phyloP scores from a whole-genome alignment of 257 asterid genomes.

The Misopates orontium region DNA sequence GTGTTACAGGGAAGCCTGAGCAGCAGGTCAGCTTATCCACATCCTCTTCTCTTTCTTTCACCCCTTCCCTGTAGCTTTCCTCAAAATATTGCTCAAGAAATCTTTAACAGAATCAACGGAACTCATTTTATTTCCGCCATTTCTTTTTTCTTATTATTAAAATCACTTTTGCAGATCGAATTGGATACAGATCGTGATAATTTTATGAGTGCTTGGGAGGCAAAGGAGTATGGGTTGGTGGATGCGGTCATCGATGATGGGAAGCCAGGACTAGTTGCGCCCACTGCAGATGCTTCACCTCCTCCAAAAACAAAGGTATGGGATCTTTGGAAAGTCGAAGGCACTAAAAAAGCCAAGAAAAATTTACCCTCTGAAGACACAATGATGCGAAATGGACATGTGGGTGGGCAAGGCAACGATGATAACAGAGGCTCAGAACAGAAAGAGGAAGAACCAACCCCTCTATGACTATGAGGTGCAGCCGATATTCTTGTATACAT shows the following conservation, averaged over 20 bases:
- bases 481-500: constrained; percentile 2
- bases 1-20: constrained; percentile 83
- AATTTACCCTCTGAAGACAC: constrained; percentile 76
- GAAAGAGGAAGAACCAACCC: constrained; percentile 51
- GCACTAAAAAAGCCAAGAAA: constrained; percentile 55
- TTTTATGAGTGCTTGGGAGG: constrained; percentile 96
- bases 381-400: constrained; percentile 42
- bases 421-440: constrained; percentile 40
- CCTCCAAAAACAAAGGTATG: constrained; percentile 79
- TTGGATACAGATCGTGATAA: constrained; percentile 78
- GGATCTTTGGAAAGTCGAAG: constrained; percentile 71
- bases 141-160: constrained; percentile 6
- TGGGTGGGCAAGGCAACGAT: constrained; percentile 32
- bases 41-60: neutral
- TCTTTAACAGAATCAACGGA: neutral
- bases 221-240: constrained; percentile 82
- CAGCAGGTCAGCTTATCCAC: constrained; percentile 52
- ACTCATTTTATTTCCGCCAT: neutral
- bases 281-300: constrained; percentile 54
- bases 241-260: constrained; percentile 93
- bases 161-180: constrained; percentile 50
- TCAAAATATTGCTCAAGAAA: neutral
- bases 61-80: neutral
- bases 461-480: constrained; percentile 40
- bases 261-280: constrained; percentile 92